Base-by-base conservation (phyloP, 257 asterid genomes). In the Cruciata laevipes region DNA sequence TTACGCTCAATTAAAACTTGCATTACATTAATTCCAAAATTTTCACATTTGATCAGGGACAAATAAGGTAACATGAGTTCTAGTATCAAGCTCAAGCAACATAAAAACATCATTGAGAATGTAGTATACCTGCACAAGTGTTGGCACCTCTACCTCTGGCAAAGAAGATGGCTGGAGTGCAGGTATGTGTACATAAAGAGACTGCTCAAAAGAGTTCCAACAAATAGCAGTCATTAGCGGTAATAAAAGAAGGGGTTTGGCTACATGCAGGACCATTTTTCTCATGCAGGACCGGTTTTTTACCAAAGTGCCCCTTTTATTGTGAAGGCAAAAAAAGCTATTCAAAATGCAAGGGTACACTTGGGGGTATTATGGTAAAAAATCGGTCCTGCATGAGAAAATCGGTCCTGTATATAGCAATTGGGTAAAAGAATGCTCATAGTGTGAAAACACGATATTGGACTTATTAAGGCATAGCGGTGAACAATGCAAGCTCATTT, bases 121-220 rank as follows among this genome's bases (percentile, higher is more conserved):
- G 40, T 14, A 63, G 55, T n/a, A 33, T 40, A 93, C 99, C 96
- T 93, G 99, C 70, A 90, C 76, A 65, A 93, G 95, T 42, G 96
- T 93, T 76, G 99, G 97, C 72, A 93, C 67, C 73, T 93, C 99
- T 72, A 93, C 33, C 72, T 93, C 99, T 30, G 97, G 97, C 69
- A 86, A 93, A 74, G 99, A 83, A 71, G 92, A 82, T 33, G 97
- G 97, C 69, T 91, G 95, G 53, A 89, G 95, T 14, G 96, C 85
- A 32, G 99, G 99, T 80, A 93, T 77, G 80, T 93, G 99, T 20
- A 93, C 96, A 72, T 85, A 93, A 37, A 93, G 83, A 75, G 96
- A 93, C 99, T 93, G 95, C 77, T 23, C 74, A 82, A 78, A 76
- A 33, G 61, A 72, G 32, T 12, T 57, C 40, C 52, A 60, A 40